Evolutionary conservation across 345 rosid genomes (phyloP), one percentile per base, ranked within the genome.

Genomic region (Pseudoturritis turrita): DNA sequence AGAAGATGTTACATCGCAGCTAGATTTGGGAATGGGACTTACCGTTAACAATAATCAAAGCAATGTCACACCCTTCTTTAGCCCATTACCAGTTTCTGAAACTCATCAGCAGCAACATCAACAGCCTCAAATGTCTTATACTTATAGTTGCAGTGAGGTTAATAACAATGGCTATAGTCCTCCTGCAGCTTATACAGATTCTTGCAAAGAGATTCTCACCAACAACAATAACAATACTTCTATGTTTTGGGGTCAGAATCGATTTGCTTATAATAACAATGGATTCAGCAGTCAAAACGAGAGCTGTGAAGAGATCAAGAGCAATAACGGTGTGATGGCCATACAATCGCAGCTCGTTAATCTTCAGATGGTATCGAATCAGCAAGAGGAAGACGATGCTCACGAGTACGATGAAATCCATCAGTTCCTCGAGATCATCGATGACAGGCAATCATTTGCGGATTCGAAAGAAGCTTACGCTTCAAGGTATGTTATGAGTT

Each of bases 21-120:
- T 89, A 5, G 88, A 89, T 57, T 57, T 95, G 2, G 97, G 86
- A 23, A 95, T 89, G 99, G 90, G 88, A 0, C 85, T 88, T 1
- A 87, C 93, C 5, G 72, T 44, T 28, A 84, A 83, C 66, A 40
- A 41, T 28, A 71, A 25, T 17, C 56, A 58, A 1, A 17, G 2
- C 22, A 56, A 39, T 19, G 25, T 40, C 0, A 21, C 65, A 29
- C 59, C 75, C 1, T 75, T 75, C 10, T 68, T 75, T 22, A 68
- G 70, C 62, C 45, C 68, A 11, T 68, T 75, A 19, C 14, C 54
- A 0, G 53, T 50, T 28, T 49, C 72, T 12, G 70, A 68, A 49
- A 58, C 37, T 5, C 87, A 79, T 10, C 86, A 77, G 5, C 82
- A 81, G 9, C 35, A 80, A 0, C 86, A 77, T 6, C 88, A 79